Evolutionary conservation across 768 basidiomycete species (phyloP).

Genomic region (Naganishia friedmannii): DNA sequence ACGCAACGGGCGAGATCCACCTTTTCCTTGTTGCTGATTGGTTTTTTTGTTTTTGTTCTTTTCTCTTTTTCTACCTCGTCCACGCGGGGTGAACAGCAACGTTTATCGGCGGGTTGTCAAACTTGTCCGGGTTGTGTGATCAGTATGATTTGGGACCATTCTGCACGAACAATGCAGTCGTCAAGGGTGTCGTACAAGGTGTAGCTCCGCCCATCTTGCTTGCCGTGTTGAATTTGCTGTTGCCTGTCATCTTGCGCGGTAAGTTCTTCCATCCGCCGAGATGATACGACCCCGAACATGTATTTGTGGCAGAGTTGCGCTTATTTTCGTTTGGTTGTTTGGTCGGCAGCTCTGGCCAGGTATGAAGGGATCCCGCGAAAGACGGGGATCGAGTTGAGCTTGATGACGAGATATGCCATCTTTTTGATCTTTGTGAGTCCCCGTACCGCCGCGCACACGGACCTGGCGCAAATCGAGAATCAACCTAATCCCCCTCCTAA

Average conservation of each 20-base stretch:
- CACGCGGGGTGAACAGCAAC: conserved; percentile 56
- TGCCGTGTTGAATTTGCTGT: conserved; percentile 84
- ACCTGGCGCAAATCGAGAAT: neutral
- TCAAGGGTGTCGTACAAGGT: conserved; percentile 83
- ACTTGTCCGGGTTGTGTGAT: conserved; percentile 67
- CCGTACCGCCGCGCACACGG: neutral
- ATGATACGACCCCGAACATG: no score
- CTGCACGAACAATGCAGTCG: conserved; percentile 59
- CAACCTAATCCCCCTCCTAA: no score
- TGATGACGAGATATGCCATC: conserved; percentile 89
- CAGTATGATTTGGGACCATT: conserved; percentile 71
- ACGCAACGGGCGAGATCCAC: no score
- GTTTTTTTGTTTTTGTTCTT: no score
- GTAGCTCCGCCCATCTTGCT: conserved; percentile 81
- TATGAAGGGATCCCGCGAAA: conserved; percentile 88
- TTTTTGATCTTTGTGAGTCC: conserved; percentile 82
- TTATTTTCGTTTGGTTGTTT: neutral
- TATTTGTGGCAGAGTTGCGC: no score
- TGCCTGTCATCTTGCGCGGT: conserved; percentile 77
- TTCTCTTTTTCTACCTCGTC: neutral
- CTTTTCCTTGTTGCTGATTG: no score
- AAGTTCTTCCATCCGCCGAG: no score
- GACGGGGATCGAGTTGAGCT: conserved; percentile 76
- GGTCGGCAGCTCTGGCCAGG: conserved; percentile 61
- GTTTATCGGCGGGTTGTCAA: conserved; percentile 81